phyloP scores from a whole-genome alignment of 176 grass and related monocot species.

The Carex kokanica region DNA sequence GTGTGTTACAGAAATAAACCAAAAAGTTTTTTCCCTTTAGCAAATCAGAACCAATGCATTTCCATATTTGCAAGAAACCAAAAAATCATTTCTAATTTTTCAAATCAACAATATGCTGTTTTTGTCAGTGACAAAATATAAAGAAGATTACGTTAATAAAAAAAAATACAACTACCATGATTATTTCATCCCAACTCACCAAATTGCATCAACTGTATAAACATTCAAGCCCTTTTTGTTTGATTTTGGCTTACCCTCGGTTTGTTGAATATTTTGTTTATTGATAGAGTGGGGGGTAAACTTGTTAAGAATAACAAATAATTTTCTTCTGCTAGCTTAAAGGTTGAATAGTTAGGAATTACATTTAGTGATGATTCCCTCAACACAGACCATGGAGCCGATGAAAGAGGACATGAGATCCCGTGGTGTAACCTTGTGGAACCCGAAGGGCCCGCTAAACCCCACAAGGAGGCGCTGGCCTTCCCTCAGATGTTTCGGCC shows the following conservation, averaged over 20 bases:
- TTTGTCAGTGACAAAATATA: not conserved
- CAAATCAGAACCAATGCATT: not conserved
- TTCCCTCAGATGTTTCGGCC: constrained; percentile 82
- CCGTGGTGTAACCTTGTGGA: constrained; percentile 90
- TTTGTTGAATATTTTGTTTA: not conserved
- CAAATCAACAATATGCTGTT: not conserved
- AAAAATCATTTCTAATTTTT: not conserved
- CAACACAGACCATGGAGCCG: constrained; percentile 93
- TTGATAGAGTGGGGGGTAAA: not conserved
- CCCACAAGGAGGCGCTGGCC: constrained; percentile 78
- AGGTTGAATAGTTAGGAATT: not conserved
- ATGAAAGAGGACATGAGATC: constrained; percentile 99
- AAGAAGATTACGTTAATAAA: not conserved
- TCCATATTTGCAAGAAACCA: not conserved
- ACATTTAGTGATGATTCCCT: constrained; percentile 99
- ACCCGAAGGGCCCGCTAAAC: constrained; percentile 85
- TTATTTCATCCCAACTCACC: not conserved
- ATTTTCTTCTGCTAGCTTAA: not conserved
- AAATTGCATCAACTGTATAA: not conserved
- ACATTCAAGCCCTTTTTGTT: not conserved
- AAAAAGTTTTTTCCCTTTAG: not conserved
- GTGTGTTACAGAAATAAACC: not conserved
- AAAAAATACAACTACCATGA: not conserved
- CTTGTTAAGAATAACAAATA: not conserved
- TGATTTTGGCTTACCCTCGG: not conserved